These are phyloP conservation scores for Phialocephala subalpina DNA, from an alignment of 2,329 filamentous ascomycete species.

Conservation along the genomic window DNA sequence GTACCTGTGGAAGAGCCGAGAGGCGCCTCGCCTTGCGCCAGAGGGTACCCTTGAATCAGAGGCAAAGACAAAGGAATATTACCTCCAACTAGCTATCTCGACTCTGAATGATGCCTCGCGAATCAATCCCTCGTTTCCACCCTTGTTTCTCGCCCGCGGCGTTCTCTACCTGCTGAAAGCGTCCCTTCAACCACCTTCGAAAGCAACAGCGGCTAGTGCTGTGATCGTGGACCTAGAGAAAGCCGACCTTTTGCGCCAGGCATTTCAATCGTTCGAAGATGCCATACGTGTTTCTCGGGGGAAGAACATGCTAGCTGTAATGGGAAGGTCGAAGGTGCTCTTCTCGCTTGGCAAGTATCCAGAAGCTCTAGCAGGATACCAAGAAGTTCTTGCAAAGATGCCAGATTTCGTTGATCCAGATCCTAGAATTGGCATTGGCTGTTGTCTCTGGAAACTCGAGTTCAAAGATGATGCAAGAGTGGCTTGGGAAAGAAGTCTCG, in stretches of 20 bases:
- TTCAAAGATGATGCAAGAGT: constrained; percentile 91
- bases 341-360: constrained; percentile 88
- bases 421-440: constrained; percentile 93
- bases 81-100: constrained; percentile 87
- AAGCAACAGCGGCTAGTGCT: constrained; percentile 65
- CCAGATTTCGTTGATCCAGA: constrained; percentile 91
- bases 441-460: constrained; percentile 96
- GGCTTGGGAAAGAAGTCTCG: constrained; percentile 88
- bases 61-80: constrained; percentile 90
- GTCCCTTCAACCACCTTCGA: constrained; percentile 80
- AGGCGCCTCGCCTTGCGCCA: constrained; percentile 69
- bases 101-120: constrained; percentile 95
- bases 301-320: constrained; percentile 89
- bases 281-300: constrained; percentile 84
- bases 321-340: constrained; percentile 87
- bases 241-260: constrained; percentile 82
- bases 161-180: constrained; percentile 89
- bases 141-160: constrained; percentile 89
- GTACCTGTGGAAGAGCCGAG: constrained; percentile 73
- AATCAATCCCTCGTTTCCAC: constrained; percentile 90
- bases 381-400: constrained; percentile 85
- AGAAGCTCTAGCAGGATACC: constrained; percentile 85
- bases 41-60: constrained; percentile 72
- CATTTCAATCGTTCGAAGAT: constrained; percentile 94
- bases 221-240: constrained; percentile 69